Base-by-base conservation (phyloP, 257 asterid genomes). In the Ocimum tenuiflorum region DNA sequence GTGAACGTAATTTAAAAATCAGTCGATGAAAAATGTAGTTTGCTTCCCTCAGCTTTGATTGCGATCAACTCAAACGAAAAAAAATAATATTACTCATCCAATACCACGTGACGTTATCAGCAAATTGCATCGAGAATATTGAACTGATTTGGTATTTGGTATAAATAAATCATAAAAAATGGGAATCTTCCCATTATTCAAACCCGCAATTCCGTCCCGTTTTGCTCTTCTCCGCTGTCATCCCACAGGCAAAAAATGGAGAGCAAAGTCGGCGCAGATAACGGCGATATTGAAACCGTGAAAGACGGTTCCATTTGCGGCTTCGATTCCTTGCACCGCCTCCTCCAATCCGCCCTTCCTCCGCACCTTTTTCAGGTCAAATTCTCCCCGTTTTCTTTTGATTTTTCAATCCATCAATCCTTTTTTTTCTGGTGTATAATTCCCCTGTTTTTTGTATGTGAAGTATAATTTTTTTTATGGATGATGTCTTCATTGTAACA, bases 281-380 rank as follows among this genome's bases (percentile, higher is more conserved):
- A 74, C 54, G 86, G 80, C 31, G 14, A 45, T 23, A 1, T 75
- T 23, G 81, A 73, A 49, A 59, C 38, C 54, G 51, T 63, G 0
- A 78, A 70, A 23, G 91, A 85, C 68, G 96, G 85, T 77, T 89
- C 97, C 14, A 74, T 89, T 39, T 78, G 88, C 60, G 97, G 99
- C 7, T 89, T 84, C 82, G 91, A 92, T 55, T 92, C 97, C 20
- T 83, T 92, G 60, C 87, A 92, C 78, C 88, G 66, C 13, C 94
- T 92, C 71, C 94, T 89, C 58, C 84, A 84, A 68, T 72, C 95
- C 8, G 81, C 91, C 56, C 96, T 89, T 69, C 70, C 75, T 54
- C 91, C 97, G 49, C 90, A 78, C 41, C 73, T 80, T 74, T 89
- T 79, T 24, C 95, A 92, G 96, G 98, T 87, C 50, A 43, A 33